Conservation (phyloP, 305 asterid genomes). For the Fraxinus platypoda region DNA sequence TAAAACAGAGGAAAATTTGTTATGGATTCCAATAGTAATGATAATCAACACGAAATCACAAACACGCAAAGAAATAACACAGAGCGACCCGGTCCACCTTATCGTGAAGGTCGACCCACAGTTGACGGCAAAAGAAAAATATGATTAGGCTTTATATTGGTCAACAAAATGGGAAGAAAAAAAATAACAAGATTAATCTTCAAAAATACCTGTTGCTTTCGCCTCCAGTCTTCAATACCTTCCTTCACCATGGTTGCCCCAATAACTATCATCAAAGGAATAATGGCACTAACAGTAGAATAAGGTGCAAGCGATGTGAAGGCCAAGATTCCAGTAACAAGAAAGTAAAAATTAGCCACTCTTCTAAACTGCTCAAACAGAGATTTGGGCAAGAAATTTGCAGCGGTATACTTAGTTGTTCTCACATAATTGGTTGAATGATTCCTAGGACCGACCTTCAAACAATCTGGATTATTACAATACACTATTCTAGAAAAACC, state of each 20-base stretch:
- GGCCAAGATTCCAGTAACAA: slow-evolving; percentile 66
- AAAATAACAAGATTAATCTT: not conserved
- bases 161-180: not conserved
- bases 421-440: slow-evolving; percentile 74
- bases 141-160: not conserved
- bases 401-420: slow-evolving; percentile 73
- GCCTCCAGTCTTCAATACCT: slow-evolving; percentile 73
- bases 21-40: not conserved
- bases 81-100: not conserved
- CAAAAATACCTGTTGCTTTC: slow-evolving; percentile 68
- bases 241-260: slow-evolving; percentile 86
- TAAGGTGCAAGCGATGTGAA: slow-evolving; percentile 78
- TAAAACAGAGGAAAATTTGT: not conserved
- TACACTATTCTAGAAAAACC: slow-evolving; percentile 85
- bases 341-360: slow-evolving; percentile 87
- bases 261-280: slow-evolving; percentile 69
- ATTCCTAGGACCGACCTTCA: slow-evolving; percentile 36
- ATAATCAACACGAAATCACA: not conserved
- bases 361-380: slow-evolving; percentile 96
- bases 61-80: not conserved
- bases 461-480: slow-evolving; percentile 67
- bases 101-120: not conserved
- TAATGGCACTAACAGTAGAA: slow-evolving; percentile 61
- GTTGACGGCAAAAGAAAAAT: not conserved
- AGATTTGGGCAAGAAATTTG: slow-evolving; percentile 80